Percentiles rank a stretch among this genome's conserved stretches.
phyloP scores from a whole-genome alignment of 306 rosid species.

The Rosa multiflora region DNA sequence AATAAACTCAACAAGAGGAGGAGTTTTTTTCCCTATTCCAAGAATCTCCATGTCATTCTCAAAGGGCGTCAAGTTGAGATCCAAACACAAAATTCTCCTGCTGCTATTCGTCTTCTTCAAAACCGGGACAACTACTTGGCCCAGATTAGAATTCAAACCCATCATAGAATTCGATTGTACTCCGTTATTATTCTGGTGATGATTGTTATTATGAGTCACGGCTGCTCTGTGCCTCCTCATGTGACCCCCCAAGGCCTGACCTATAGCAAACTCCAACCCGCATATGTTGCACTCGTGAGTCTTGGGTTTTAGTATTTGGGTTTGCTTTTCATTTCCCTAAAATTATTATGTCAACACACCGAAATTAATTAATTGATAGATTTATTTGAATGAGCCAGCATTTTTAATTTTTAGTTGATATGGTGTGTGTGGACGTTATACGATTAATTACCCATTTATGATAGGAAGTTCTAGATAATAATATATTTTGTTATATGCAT shows the following conservation, averaged over 20 bases:
- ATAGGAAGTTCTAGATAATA: no score
- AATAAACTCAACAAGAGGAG: slow-evolving; percentile 51
- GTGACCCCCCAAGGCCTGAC: slow-evolving; percentile 96
- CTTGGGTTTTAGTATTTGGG: no score
- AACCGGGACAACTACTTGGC: slow-evolving; percentile 23
- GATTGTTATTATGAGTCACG: slow-evolving; percentile 13
- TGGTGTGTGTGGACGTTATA: neutral
- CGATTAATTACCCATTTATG: neutral
- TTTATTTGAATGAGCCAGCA: neutral
- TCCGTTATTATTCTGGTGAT: neutral
- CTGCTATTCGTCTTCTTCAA: slow-evolving; percentile 33
- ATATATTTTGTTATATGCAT: no score
- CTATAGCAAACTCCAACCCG: slow-evolving; percentile 85
- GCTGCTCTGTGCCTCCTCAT: slow-evolving; percentile 86
- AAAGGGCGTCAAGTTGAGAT: slow-evolving; percentile 87
- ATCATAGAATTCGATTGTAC: neutral
- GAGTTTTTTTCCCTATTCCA: slow-evolving; percentile 52
- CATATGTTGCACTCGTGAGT: slow-evolving; percentile 87
- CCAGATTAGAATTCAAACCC: slow-evolving; percentile 5
- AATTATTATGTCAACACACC: no score
- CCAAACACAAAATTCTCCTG: slow-evolving; percentile 54
- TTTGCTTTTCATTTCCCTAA: no score
- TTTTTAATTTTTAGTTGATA: neutral
- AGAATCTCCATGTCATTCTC: slow-evolving; percentile 77
- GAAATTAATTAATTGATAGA: no score